These are phyloP conservation scores for Colletotrichum sp. DNA, from an alignment of 2,329 filamentous ascomycete genomes.

Conservation along the genomic window DNA sequence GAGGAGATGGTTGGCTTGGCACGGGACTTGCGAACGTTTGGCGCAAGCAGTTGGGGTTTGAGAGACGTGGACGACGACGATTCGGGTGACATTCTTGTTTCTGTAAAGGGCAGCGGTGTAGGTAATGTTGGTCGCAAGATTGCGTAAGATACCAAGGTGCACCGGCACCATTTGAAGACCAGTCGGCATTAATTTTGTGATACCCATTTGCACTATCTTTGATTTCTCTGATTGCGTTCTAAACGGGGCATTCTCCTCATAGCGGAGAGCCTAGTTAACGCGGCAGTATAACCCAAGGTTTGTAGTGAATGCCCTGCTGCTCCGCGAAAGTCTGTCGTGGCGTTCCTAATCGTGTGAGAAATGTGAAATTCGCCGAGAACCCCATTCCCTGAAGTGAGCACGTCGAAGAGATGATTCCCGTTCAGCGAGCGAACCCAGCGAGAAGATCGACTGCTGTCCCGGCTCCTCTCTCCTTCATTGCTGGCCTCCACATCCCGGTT, in stretches of 20 bases:
- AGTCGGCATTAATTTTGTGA: background rate
- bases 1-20: slow-evolving; percentile 82
- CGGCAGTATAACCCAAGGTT: slow-evolving; percentile 59
- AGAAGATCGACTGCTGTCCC: slow-evolving; percentile 24
- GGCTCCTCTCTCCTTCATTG: background rate
- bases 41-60: slow-evolving; percentile 88
- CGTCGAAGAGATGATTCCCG: slow-evolving; percentile 47
- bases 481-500: slow-evolving; percentile 1
- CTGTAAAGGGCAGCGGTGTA: slow-evolving; percentile 90
- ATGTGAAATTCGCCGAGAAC: slow-evolving; percentile 60
- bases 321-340: slow-evolving; percentile 50
- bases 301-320: slow-evolving; percentile 57
- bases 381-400: slow-evolving; percentile 60
- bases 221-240: slow-evolving; percentile 18
- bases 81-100: slow-evolving; percentile 79
- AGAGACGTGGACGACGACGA: slow-evolving; percentile 73
- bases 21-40: slow-evolving; percentile 86
- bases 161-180: slow-evolving; percentile 19
- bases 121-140: slow-evolving; percentile 96
- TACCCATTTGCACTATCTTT: slow-evolving; percentile 7
- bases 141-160: slow-evolving; percentile 43
- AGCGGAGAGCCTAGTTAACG: slow-evolving; percentile 44
- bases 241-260: slow-evolving; percentile 19
- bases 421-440: slow-evolving; percentile 6
- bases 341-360: slow-evolving; percentile 51